Conservation (phyloP, 2,329 filamentous ascomycete species). For the Alternaria sp. region DNA sequence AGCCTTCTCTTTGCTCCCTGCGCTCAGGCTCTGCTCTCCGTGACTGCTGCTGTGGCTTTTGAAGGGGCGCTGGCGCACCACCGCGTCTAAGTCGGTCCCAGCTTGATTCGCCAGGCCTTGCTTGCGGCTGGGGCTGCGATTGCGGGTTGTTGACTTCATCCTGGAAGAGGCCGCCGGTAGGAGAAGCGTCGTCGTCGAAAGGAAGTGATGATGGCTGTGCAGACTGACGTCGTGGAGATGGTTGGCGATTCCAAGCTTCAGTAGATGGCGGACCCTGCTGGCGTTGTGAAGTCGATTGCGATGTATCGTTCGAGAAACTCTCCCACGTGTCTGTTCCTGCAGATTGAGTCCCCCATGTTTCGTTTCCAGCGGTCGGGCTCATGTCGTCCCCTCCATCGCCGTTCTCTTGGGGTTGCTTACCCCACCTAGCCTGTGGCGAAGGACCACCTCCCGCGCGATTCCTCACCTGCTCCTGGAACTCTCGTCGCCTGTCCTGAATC, state of each 20-base stretch:
- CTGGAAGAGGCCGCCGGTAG: conserved; percentile 49
- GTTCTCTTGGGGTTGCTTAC: conserved; percentile 22
- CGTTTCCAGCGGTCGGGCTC: conserved; percentile 55
- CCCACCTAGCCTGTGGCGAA: conserved; percentile 49
- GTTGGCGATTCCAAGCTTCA: conserved; percentile 15
- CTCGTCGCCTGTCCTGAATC: conserved; percentile 30
- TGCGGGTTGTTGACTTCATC: conserved; percentile 35
- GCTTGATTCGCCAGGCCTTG: conserved; percentile 47
- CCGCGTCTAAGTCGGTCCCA: conserved; percentile 57
- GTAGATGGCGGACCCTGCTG: conserved; percentile 16
- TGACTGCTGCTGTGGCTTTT: conserved; percentile 22
- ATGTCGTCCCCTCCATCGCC: conserved; percentile 52
- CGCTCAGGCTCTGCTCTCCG: conserved; percentile 29
- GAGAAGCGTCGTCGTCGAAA: conserved; percentile 47
- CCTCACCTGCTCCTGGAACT: conserved; percentile 31
- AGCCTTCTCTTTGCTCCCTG: conserved; percentile 40
- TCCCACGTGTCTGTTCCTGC: conserved; percentile 21
- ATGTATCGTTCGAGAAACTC: conserved; percentile 24
- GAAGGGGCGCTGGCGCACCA: conserved; percentile 25
- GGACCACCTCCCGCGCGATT: conserved; percentile 40
- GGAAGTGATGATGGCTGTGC: conserved; percentile 19
- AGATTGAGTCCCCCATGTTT: conserved; percentile 34
- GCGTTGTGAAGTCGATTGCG: conserved; percentile 18
- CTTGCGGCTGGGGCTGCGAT: conserved; percentile 22
- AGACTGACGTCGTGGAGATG: conserved; percentile 15